Evolutionary conservation across 352 stramenopile species (phyloP).

Genomic region (Pythium guiyangense): DNA sequence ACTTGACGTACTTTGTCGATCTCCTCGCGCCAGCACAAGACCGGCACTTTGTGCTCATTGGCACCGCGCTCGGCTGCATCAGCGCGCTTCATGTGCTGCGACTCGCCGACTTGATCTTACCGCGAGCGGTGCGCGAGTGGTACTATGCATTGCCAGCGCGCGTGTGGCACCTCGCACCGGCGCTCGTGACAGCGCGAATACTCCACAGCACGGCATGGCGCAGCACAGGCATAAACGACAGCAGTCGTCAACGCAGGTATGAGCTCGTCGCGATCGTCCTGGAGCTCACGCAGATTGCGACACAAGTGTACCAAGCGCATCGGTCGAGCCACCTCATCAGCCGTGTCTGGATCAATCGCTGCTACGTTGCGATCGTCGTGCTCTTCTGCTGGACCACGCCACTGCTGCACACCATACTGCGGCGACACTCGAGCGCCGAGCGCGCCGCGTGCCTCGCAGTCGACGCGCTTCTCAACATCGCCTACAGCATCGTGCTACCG

Average conservation of each 20-base stretch:
- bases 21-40: slow-evolving; percentile 16
- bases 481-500: slow-evolving; percentile 20
- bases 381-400: slow-evolving; percentile 24
- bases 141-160: too few relatives aligned
- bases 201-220: too few relatives aligned
- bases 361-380: slow-evolving; percentile 14
- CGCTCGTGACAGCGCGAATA: too few relatives aligned
- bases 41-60: slow-evolving; percentile 17
- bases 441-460: slow-evolving; percentile 7
- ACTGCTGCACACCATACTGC: slow-evolving; percentile 11
- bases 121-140: neutral
- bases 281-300: slow-evolving; percentile 4
- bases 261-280: slow-evolving; percentile 3
- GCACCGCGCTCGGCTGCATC: slow-evolving; percentile 14
- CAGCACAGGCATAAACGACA: neutral
- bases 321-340: slow-evolving; percentile 9
- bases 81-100: slow-evolving; percentile 5
- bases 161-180: too few relatives aligned
- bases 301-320: slow-evolving; percentile 12
- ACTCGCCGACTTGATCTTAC: neutral
- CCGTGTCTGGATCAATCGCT: slow-evolving; percentile 14
- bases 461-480: slow-evolving; percentile 17
- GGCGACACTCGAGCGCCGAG: slow-evolving; percentile 1
- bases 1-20: slow-evolving; percentile 24
- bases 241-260: neutral